These are phyloP conservation scores for Pontederia crassipes DNA, from an alignment of 176 grass and related monocot species.

Conservation along the genomic window DNA sequence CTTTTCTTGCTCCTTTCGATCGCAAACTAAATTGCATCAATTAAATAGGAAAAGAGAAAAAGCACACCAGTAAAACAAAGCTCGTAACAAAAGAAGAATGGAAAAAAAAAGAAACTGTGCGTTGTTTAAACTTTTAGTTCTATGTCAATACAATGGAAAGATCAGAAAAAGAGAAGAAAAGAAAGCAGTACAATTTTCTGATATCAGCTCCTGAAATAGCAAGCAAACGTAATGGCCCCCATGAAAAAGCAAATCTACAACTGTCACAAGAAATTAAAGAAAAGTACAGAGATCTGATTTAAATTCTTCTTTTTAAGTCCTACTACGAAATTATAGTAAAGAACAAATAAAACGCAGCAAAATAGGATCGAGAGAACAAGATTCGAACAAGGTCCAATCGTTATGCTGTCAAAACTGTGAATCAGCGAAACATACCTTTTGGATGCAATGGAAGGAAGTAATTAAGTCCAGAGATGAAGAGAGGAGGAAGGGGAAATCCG, in stretches of 20 bases:
- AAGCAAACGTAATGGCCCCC: neutral
- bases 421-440: neutral
- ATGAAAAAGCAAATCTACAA: neutral
- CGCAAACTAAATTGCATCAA: conserved; percentile 1
- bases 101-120: too few species aligned
- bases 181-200: too few species aligned
- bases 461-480: neutral
- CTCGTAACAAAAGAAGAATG: too few species aligned
- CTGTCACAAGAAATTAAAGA: neutral
- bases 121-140: too few species aligned
- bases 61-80: neutral
- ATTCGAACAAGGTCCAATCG: neutral
- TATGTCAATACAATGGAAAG: too few species aligned
- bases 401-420: neutral
- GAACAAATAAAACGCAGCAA: neutral
- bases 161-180: too few species aligned
- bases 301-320: neutral
- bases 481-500: neutral
- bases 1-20: neutral
- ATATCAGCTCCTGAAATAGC: too few species aligned
- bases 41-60: neutral
- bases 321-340: neutral
- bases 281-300: neutral
- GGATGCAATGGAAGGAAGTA: neutral
- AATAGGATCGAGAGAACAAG: neutral